These are phyloP conservation scores for Aspergillus tubingensis DNA, from an alignment of 2,329 filamentous ascomycete genomes.

Conservation along the genomic window DNA sequence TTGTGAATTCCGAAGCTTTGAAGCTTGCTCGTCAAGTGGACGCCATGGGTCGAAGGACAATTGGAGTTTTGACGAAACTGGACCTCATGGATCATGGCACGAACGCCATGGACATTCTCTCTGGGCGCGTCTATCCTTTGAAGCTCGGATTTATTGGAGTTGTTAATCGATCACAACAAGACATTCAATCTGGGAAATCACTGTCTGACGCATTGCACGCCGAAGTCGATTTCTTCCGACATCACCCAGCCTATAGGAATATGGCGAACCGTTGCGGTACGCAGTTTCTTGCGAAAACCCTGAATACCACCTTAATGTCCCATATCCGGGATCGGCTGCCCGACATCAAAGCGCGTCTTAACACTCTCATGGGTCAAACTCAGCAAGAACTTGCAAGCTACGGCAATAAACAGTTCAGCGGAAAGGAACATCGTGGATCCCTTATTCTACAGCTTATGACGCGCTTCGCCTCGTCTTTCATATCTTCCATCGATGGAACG, in stretches of 20 bases:
- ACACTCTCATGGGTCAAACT: conserved; percentile 99
- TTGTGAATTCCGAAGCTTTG: conserved; percentile 96
- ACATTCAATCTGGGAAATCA: conserved; percentile 95
- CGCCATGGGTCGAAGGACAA: conserved; percentile 88
- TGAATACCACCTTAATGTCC: conserved; percentile 92
- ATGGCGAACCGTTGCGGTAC: conserved; percentile 93
- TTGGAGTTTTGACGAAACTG: conserved; percentile 94
- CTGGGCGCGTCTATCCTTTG: conserved; percentile 90
- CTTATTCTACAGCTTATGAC: conserved; percentile 98
- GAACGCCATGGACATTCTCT: conserved; percentile 96
- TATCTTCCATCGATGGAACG: conserved; percentile 97
- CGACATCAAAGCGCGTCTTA: conserved; percentile 96
- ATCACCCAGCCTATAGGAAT: conserved; percentile 95
- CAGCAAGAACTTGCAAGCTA: conserved; percentile 98
- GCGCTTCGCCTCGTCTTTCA: conserved; percentile 94
- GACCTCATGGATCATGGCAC: conserved; percentile 99
- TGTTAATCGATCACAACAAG: conserved; percentile 96
- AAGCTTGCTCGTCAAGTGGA: conserved; percentile 98
- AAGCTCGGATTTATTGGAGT: conserved; percentile 98
- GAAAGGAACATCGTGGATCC: conserved; percentile 93
- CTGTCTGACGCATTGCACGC: conserved; percentile 86
- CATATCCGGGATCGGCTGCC: conserved; percentile 95
- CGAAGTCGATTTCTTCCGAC: conserved; percentile 92
- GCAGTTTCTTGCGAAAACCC: conserved; percentile 87
- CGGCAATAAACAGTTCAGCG: conserved; percentile 95